A percentile compares a stretch with the other conserved stretches of the same genome.
phyloP scores from a whole-genome alignment of 208 protist species.

The Wallacemonas sp. region DNA sequence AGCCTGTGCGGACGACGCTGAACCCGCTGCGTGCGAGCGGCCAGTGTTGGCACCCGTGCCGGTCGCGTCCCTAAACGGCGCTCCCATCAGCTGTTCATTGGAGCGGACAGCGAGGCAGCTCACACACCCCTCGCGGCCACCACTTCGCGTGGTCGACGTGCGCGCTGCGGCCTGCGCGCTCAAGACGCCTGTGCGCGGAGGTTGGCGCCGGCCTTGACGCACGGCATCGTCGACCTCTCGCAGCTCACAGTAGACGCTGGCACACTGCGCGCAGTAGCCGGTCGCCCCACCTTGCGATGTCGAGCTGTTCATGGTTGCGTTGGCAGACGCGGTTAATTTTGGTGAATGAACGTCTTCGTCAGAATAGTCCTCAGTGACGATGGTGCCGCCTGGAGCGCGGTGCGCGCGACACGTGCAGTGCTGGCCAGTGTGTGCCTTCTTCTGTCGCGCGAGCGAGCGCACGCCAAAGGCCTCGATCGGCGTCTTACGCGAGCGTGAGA shows the following conservation, averaged over 20 bases:
- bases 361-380: not conserved
- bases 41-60: no score
- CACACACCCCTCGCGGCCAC: no score
- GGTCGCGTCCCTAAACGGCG: slow-evolving; percentile 19
- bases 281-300: not conserved
- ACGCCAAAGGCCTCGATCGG: slow-evolving; percentile 1
- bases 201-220: not conserved
- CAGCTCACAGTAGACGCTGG: slow-evolving; percentile 24
- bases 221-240: not conserved
- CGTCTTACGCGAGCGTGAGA: slow-evolving; percentile 2
- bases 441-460: not conserved
- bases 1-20: not conserved
- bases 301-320: not conserved
- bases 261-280: slow-evolving; percentile 12
- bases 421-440: not conserved
- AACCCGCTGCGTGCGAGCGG: no score
- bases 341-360: not conserved
- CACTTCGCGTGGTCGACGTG: not conserved
- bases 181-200: not conserved
- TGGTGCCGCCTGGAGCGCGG: not conserved
- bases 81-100: slow-evolving; percentile 16
- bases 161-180: no score
- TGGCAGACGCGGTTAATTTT: not conserved
- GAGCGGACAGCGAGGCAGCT: not conserved
- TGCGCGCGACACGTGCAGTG: slow-evolving; percentile 1